phyloP scores from a whole-genome alignment of 371 early-diverging fungal genomes.

The Mortierella sp. region DNA sequence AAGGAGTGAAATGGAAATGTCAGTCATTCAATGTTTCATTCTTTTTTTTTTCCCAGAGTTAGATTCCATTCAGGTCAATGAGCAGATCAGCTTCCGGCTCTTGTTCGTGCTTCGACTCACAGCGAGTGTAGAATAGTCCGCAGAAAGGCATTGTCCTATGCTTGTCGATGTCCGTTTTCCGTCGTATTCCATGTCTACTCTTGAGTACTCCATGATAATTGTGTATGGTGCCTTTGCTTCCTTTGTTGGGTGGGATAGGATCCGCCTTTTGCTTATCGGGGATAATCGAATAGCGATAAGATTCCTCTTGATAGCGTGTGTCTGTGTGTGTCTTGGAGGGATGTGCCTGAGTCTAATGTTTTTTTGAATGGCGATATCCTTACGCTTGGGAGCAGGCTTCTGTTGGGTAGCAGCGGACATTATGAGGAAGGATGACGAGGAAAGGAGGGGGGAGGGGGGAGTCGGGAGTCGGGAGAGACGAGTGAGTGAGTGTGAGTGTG shows the following conservation, averaged over 20 bases:
- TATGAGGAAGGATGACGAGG: background rate
- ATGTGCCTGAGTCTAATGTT: background rate
- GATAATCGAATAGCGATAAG: background rate
- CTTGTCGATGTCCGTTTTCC: no score
- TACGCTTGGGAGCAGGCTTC: conserved; percentile 46
- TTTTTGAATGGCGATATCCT: background rate
- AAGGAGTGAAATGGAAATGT: conserved; percentile 4
- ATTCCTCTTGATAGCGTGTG: background rate
- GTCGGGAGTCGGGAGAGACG: background rate
- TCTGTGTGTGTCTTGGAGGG: background rate
- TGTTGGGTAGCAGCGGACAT: conserved; percentile 42
- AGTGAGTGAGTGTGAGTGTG: background rate
- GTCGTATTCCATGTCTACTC: no score
- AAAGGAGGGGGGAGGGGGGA: background rate
- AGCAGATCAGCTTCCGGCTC: background rate
- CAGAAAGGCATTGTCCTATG: no score
- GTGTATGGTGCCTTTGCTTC: no score
- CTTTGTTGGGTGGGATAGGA: no score
- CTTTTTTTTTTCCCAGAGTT: background rate
- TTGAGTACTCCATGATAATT: no score
- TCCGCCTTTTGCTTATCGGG: background rate
- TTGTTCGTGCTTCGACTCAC: no score
- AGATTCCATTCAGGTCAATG: background rate
- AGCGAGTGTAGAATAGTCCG: no score
- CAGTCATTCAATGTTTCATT: conserved; percentile 7